Evolutionary conservation across 331 rosid species (phyloP), one percentile per base, ranked within the genome.

Genomic region (Cydonia oblonga): DNA sequence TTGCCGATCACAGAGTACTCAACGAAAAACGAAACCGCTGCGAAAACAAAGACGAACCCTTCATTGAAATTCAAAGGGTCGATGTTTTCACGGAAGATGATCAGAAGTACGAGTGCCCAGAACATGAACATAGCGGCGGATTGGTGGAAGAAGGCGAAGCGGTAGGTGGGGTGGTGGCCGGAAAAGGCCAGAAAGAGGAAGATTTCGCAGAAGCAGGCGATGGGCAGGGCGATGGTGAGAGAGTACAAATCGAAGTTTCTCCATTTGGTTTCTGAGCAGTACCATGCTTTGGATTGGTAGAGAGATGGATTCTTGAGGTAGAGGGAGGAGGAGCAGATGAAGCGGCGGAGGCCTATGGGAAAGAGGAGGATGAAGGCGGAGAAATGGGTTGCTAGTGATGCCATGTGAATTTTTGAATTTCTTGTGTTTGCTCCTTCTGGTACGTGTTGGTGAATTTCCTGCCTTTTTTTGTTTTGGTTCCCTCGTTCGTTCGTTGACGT

Each of bases 261-360:
- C 97, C 92, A 90, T 30, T 68, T 76, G 70, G 92, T 88, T 71
- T 93, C 86, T 8, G 96, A 83, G 83, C 86, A 77, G 44, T 83
- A 93, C 97, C 98, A 93, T 0, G 84, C 69, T 64, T 85, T 89
- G 78, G 98, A 89, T 72, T 89, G 81, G 80, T 75, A 93, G 14
- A 82, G 85, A 64, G 97, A 83, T 18, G 96, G 97, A 84, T 78
- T 85, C 14, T 86, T 77, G 65, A 90, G 88, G 79, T 86, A 93
- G 24, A 90, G 82, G 20, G 97, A 84, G 68, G 96, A 83, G 33
- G 93, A 87, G 64, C 75, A 84, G 40, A 83, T 84, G 12, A 93
- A 84, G 51, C 98, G 98, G 38, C 85, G 90, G 49, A 93, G 18
- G 33, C 93, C 96, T 0, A 83, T 19, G 62, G 93, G 96, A 46